phyloP scores from a whole-genome alignment of 2,329 filamentous ascomycete genomes.

The Trichophyton schoenleinii region DNA sequence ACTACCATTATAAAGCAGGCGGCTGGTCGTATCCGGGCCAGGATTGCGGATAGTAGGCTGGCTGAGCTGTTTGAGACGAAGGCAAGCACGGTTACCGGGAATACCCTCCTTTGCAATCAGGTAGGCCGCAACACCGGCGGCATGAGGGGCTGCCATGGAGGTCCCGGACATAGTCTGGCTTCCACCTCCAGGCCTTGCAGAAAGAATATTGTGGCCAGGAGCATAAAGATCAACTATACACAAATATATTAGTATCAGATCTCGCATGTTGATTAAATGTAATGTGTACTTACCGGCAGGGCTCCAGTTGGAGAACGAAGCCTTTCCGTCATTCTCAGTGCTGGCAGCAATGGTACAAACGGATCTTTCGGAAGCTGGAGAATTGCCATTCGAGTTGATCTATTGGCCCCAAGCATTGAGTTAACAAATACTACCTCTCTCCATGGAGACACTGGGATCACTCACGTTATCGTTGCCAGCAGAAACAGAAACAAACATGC shows the following conservation, averaged over 20 bases:
- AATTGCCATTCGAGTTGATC: slow-evolving; percentile 20
- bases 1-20: slow-evolving; percentile 20
- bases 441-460: not conserved
- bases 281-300: slow-evolving; percentile 21
- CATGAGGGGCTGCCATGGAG: slow-evolving; percentile 29
- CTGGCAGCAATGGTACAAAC: slow-evolving; percentile 34
- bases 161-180: slow-evolving; percentile 32
- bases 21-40: slow-evolving; percentile 16
- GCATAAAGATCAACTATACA: slow-evolving; percentile 43
- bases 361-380: slow-evolving; percentile 27
- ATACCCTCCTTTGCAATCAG: slow-evolving; percentile 40
- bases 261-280: not conserved
- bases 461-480: slow-evolving; percentile 27
- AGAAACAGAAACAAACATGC: slow-evolving; percentile 30
- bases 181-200: slow-evolving; percentile 35
- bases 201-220: slow-evolving; percentile 41
- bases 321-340: slow-evolving; percentile 21
- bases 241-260: not conserved
- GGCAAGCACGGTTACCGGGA: slow-evolving; percentile 31
- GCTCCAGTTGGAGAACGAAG: slow-evolving; percentile 31
- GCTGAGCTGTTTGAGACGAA: slow-evolving; percentile 43
- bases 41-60: slow-evolving; percentile 16
- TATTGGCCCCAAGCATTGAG: not conserved
- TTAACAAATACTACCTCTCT: slow-evolving; percentile 8
- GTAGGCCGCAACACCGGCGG: slow-evolving; percentile 44